Evolutionary conservation across 176 grass and related monocot genomes (phyloP).

Genomic region (Eleusine coracana): DNA sequence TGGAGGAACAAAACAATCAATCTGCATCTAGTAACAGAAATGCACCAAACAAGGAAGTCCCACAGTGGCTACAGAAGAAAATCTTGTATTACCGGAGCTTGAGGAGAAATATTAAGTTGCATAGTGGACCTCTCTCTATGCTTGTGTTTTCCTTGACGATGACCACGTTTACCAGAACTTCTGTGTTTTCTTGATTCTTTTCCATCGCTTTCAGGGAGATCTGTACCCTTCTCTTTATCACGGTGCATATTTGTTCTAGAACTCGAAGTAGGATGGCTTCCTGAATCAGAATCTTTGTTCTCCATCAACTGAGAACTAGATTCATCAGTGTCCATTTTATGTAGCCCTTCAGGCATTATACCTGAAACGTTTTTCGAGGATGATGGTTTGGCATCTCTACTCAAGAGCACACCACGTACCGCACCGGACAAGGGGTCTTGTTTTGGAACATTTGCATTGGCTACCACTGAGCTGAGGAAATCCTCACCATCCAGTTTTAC

Average conservation of each 20-base stretch:
- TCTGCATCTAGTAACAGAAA: slow-evolving; percentile 20
- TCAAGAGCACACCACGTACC: slow-evolving; percentile 58
- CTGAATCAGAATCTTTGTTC: slow-evolving; percentile 30
- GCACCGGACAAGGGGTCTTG: slow-evolving; percentile 57
- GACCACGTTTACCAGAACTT: slow-evolving; percentile 54
- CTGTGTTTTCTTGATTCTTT: slow-evolving; percentile 50
- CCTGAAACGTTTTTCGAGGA: slow-evolving; percentile 41
- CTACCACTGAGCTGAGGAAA: slow-evolving; percentile 49
- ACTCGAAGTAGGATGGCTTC: slow-evolving; percentile 44
- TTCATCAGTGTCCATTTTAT: slow-evolving; percentile 36
- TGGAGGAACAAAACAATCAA: slow-evolving; percentile 34
- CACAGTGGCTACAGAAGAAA: slow-evolving; percentile 72
- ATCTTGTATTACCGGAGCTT: slow-evolving; percentile 49
- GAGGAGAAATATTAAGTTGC: background rate
- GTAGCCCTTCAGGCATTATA: slow-evolving; percentile 33
- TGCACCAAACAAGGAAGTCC: slow-evolving; percentile 21
- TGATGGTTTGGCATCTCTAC: slow-evolving; percentile 49
- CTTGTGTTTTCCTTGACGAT: slow-evolving; percentile 59
- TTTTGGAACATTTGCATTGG: slow-evolving; percentile 43
- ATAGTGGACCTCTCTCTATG: slow-evolving; percentile 31
- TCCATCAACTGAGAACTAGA: slow-evolving; percentile 44
- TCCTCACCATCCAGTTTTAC: slow-evolving; percentile 83
- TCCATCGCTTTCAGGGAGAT: slow-evolving; percentile 51
- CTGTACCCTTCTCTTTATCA: slow-evolving; percentile 56
- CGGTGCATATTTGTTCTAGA: slow-evolving; percentile 51